A percentile compares a stretch with the other conserved stretches of the same genome.
These are phyloP conservation scores for Phytophthora constricta DNA, from an alignment of 352 stramenopile genomes.

Conservation along the genomic window DNA sequence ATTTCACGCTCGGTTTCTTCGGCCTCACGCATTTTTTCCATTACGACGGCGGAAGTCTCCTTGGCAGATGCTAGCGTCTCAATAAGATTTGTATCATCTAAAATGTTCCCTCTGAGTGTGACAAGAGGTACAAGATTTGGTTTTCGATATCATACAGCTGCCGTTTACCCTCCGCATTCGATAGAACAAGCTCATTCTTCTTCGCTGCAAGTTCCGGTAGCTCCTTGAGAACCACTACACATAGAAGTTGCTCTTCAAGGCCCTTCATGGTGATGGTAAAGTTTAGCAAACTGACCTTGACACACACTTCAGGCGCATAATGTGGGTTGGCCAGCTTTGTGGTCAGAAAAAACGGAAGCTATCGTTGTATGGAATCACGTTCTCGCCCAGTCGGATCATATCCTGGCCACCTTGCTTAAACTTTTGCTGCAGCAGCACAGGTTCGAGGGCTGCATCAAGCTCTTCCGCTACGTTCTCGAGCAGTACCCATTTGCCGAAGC, in stretches of 20 bases:
- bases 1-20: slow-evolving; percentile 93
- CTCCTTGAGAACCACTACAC: slow-evolving; percentile 90
- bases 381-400: slow-evolving; percentile 93
- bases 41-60: slow-evolving; percentile 80
- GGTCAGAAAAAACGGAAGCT: slow-evolving; percentile 93
- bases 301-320: slow-evolving; percentile 90
- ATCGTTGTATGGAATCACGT: slow-evolving; percentile 92
- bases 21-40: slow-evolving; percentile 91
- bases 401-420: slow-evolving; percentile 94
- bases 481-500: slow-evolving; percentile 92
- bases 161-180: slow-evolving; percentile 88
- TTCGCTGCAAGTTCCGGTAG: slow-evolving; percentile 90
- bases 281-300: slow-evolving; percentile 93
- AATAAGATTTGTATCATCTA: slow-evolving; percentile 93
- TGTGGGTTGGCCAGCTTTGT: slow-evolving; percentile 94
- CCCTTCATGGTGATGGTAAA: slow-evolving; percentile 94
- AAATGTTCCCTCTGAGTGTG: slow-evolving; percentile 91
- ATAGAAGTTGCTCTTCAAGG: slow-evolving; percentile 91
- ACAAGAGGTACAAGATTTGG: slow-evolving; percentile 92
- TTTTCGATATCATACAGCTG: slow-evolving; percentile 93
- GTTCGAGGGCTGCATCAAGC: slow-evolving; percentile 91
- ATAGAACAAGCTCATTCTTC: slow-evolving; percentile 91
- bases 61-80: slow-evolving; percentile 89
- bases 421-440: slow-evolving; percentile 90
- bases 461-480: slow-evolving; percentile 92